Conservation (phyloP, 2,329 filamentous ascomycete species). For the Fusarium poae region DNA sequence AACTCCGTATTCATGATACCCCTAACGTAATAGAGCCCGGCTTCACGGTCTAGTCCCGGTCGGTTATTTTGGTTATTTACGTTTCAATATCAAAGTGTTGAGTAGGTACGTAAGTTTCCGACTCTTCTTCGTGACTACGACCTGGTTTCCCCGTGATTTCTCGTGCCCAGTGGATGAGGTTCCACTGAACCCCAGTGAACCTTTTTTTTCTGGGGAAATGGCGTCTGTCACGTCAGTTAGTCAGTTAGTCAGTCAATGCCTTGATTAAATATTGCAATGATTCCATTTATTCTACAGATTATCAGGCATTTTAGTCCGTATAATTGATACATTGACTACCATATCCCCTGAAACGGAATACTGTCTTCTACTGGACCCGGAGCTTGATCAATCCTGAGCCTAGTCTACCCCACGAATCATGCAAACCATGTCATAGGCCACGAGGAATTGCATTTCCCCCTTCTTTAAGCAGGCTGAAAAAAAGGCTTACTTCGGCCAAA, state of each 20-base stretch:
- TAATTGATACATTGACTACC: slow-evolving; percentile 8
- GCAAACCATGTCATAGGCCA: slow-evolving; percentile 37
- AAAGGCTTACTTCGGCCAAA: slow-evolving; percentile 36
- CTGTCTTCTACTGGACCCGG: neutral
- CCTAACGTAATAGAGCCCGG: neutral
- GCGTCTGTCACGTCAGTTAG: neutral
- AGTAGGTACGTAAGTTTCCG: slow-evolving; percentile 19
- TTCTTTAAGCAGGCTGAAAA: slow-evolving; percentile 10
- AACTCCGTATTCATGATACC: neutral
- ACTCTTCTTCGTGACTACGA: slow-evolving; percentile 25
- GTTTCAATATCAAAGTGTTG: slow-evolving; percentile 10
- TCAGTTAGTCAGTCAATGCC: neutral
- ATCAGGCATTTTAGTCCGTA: slow-evolving; percentile 5
- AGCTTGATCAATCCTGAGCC: slow-evolving; percentile 11
- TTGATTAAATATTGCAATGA: neutral
- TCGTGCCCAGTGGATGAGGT: slow-evolving; percentile 9
- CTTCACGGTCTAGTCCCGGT: neutral
- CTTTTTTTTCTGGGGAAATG: neutral
- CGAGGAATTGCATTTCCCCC: slow-evolving; percentile 26
- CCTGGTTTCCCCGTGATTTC: slow-evolving; percentile 19
- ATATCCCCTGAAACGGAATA: slow-evolving; percentile 20
- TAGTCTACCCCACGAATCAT: slow-evolving; percentile 33
- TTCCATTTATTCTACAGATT: slow-evolving; percentile 11
- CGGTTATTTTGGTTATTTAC: slow-evolving; percentile 1
- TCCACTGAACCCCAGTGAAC: slow-evolving; percentile 12